Evolutionary conservation across 768 basidiomycete species (phyloP).

Genomic region (Udeniomyces megalosporus): DNA sequence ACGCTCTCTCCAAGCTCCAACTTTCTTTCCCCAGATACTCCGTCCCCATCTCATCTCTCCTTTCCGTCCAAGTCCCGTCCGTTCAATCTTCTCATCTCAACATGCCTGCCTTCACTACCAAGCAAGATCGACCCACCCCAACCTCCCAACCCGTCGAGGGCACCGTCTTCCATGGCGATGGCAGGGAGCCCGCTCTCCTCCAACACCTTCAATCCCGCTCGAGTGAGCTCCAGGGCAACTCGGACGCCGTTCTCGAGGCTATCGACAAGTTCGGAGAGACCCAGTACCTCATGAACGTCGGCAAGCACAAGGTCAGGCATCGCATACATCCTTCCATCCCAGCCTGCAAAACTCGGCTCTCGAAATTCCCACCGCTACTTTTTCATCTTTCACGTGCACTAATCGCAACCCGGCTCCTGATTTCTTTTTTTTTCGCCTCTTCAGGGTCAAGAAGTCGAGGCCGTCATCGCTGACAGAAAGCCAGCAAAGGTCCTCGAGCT

Average conservation of each 20-base stretch:
- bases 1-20: no score
- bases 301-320: slow-evolving; percentile 25
- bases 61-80: no score
- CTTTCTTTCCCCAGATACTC: no score
- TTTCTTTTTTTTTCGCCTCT: neutral
- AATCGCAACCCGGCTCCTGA: no score
- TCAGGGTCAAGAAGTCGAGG: neutral
- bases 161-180: slow-evolving; percentile 24
- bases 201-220: slow-evolving; percentile 21
- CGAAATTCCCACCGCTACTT: slow-evolving; percentile 16
- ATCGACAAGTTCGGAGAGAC: slow-evolving; percentile 27
- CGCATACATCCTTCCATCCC: slow-evolving; percentile 5
- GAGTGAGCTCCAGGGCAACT: slow-evolving; percentile 15
- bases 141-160: slow-evolving; percentile 23
- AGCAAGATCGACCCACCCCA: neutral
- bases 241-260: slow-evolving; percentile 25
- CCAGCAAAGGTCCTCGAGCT: slow-evolving; percentile 25
- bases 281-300: slow-evolving; percentile 28
- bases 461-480: neutral
- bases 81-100: neutral
- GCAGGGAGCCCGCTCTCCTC: slow-evolving; percentile 24
- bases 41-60: neutral
- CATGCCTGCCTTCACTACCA: neutral
- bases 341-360: no score
- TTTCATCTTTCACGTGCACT: no score